Conservation (phyloP, 345 rosid genomes). For the Aquilaria yunnanensis region DNA sequence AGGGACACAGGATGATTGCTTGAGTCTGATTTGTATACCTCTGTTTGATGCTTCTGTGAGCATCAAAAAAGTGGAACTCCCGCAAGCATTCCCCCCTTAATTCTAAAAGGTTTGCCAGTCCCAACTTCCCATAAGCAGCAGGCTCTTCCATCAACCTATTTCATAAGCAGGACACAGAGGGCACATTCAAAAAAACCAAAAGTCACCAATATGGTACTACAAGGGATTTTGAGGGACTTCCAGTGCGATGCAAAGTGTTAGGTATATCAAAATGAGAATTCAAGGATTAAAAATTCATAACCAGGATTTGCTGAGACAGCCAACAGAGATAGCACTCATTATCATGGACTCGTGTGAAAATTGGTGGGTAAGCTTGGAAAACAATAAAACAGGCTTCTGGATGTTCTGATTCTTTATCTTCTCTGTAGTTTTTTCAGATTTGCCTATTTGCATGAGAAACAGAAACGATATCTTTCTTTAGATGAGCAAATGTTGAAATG, state of each 20-base stretch:
- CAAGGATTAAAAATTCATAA: background rate
- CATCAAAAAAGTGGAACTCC: slow-evolving; percentile 94
- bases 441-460: no score
- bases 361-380: no score
- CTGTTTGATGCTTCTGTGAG: slow-evolving; percentile 92
- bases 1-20: no score
- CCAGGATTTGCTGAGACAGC: no score
- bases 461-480: no score
- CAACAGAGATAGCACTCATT: no score
- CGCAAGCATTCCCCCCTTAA: slow-evolving; percentile 97
- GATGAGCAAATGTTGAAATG: no score
- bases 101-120: slow-evolving; percentile 96
- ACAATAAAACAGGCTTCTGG: no score
- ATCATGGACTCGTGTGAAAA: no score
- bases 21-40: slow-evolving; percentile 37
- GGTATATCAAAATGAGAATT: background rate
- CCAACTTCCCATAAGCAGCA: slow-evolving; percentile 95
- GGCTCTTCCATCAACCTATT: slow-evolving; percentile 97
- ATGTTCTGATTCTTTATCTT: no score
- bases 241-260: background rate
- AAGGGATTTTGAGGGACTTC: background rate
- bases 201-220: background rate
- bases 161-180: slow-evolving; percentile 10
- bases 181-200: background rate
- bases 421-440: no score